Conservation (phyloP, 352 stramenopile species). For the Globisporangium emineosum region DNA sequence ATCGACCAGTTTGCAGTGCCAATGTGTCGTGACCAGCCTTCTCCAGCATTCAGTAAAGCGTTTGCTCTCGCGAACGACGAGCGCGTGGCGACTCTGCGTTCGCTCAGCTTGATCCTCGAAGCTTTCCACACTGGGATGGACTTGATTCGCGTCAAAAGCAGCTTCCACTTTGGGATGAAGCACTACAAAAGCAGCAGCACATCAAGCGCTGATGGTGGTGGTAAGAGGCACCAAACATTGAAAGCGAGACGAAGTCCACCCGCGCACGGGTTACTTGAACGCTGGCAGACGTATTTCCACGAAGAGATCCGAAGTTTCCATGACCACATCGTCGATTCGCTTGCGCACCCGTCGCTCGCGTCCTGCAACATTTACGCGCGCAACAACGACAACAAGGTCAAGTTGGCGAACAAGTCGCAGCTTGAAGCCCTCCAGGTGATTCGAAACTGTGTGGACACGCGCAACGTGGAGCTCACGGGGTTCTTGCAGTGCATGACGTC, state of each 20-base stretch:
- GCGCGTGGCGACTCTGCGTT: conserved; percentile 20
- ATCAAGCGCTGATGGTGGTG: background rate
- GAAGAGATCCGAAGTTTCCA: conserved; percentile 23
- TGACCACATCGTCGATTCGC: conserved; percentile 5
- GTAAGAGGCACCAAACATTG: background rate
- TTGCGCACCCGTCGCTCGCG: background rate
- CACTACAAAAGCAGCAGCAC: conserved; percentile 1
- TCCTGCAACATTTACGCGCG: conserved; percentile 15
- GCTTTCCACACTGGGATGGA: conserved; percentile 21
- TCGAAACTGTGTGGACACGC: background rate
- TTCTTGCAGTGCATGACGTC: conserved; percentile 17
- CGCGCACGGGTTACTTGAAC: conserved; percentile 18
- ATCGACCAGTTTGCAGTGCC: conserved; percentile 20
- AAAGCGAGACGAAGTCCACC: background rate
- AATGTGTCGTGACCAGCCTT: conserved; percentile 16
- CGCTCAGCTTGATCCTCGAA: conserved; percentile 24
- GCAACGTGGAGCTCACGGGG: background rate
- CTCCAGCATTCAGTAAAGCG: conserved; percentile 1
- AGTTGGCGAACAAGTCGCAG: conserved; percentile 9
- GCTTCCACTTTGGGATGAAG: conserved; percentile 21
- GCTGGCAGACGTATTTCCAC: conserved; percentile 33
- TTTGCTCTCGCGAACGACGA: conserved; percentile 14
- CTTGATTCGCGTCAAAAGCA: conserved; percentile 26
- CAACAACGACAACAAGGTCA: conserved; percentile 12
- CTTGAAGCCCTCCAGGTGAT: conserved; percentile 1